These are phyloP conservation scores for Tolypocladium paradoxum DNA, from an alignment of 2,329 filamentous ascomycete species.

Conservation along the genomic window DNA sequence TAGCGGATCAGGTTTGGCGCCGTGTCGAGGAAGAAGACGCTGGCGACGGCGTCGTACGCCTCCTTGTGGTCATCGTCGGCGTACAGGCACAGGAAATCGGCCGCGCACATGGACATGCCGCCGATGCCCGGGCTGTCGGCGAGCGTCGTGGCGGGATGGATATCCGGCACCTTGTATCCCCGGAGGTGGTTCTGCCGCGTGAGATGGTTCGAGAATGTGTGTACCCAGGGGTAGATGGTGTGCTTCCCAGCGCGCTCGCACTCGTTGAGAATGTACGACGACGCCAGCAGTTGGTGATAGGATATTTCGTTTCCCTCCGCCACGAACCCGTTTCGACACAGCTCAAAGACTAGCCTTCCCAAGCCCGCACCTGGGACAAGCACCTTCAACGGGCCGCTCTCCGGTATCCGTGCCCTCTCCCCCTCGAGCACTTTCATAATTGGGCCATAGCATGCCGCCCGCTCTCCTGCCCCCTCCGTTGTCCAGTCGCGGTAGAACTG, in stretches of 20 bases:
- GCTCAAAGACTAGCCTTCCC: constrained; percentile 79
- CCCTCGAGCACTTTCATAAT: constrained; percentile 54
- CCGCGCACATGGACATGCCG: constrained; percentile 84
- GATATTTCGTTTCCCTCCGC: constrained; percentile 93
- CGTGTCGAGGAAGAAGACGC: constrained; percentile 95
- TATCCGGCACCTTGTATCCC: constrained; percentile 65
- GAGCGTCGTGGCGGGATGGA: constrained; percentile 56
- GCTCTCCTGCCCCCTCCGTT: constrained; percentile 60
- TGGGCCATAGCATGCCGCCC: constrained; percentile 66
- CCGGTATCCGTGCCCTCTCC: constrained; percentile 25
- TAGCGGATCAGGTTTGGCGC: constrained; percentile 89
- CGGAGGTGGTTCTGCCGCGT: constrained; percentile 65
- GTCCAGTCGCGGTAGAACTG: constrained; percentile 97
- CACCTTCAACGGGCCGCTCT: constrained; percentile 44
- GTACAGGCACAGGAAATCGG: constrained; percentile 88
- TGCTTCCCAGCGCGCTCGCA: constrained; percentile 51
- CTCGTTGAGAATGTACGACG: constrained; percentile 63
- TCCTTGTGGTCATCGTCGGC: constrained; percentile 48
- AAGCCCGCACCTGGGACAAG: constrained; percentile 86
- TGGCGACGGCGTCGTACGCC: constrained; percentile 70
- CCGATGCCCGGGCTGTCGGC: constrained; percentile 31
- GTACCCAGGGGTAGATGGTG: constrained; percentile 73
- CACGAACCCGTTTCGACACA: constrained; percentile 61
- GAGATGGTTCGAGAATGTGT: constrained; percentile 78
- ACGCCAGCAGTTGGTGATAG: constrained; percentile 90